Conservation (phyloP, 1,139 yeast species). For the Kodamaea sp. region DNA sequence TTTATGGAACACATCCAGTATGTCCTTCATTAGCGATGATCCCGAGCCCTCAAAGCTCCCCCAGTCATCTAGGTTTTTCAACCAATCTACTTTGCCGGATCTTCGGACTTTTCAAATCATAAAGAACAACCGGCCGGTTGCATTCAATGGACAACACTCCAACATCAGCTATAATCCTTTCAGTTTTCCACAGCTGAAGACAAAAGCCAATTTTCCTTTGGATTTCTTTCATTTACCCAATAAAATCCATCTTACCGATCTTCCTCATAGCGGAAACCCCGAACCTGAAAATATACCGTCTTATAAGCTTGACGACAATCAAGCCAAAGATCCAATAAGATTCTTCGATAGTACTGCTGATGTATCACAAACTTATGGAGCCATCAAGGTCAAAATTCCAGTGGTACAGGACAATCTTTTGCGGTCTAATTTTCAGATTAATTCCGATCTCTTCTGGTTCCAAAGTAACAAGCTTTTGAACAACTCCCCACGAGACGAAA, state of each 20-base stretch:
- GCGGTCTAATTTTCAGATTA: constrained; percentile 29
- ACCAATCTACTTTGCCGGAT: constrained; percentile 30
- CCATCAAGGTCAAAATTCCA: constrained; percentile 71
- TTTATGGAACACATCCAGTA: too few relatives aligned
- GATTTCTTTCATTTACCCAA: constrained; percentile 35
- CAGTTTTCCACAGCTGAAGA: constrained; percentile 43
- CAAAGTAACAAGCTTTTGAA: constrained; percentile 44
- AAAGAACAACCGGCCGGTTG: constrained; percentile 20
- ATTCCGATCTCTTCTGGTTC: constrained; percentile 55
- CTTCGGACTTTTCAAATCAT: constrained; percentile 24
- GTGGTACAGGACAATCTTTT: constrained; percentile 40
- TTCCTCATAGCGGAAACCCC: constrained; percentile 13
- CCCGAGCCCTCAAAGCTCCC: constrained; percentile 27
- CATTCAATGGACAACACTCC: constrained; percentile 30
- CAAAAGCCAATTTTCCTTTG: constrained; percentile 41
- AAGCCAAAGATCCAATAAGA: constrained; percentile 50
- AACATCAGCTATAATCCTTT: constrained; percentile 46
- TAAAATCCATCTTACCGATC: constrained; percentile 27
- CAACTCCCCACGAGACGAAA: constrained; percentile 32
- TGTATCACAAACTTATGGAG: constrained; percentile 60
- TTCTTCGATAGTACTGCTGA: constrained; percentile 50
- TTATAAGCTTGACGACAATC: constrained; percentile 44
- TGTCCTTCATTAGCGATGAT: constrained; percentile 15
- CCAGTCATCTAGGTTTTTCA: constrained; percentile 37
- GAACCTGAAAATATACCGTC: constrained; percentile 24